These are phyloP conservation scores for Schoenoplectus triqueter DNA, from an alignment of 202 grass and related monocot genomes.

Conservation along the genomic window DNA sequence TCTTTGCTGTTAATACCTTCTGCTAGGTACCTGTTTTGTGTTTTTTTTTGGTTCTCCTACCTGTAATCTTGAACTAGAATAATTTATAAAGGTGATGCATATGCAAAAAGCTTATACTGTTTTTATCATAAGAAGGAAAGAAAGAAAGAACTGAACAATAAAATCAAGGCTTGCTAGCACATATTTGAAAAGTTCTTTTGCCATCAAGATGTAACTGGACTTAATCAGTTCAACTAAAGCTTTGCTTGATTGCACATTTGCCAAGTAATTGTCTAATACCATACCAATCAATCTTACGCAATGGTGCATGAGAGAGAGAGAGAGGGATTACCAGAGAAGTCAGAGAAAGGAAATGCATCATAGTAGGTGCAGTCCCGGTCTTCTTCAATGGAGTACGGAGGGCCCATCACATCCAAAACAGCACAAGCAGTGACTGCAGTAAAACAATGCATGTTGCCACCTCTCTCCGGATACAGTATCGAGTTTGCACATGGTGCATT, in stretches of 20 bases:
- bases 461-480: conserved; percentile 64
- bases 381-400: conserved; percentile 62
- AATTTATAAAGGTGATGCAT: neutral
- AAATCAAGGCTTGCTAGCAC: neutral
- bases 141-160: neutral
- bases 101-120: neutral
- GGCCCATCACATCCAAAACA: conserved; percentile 69
- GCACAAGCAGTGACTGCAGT: conserved; percentile 64
- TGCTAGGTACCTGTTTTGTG: neutral
- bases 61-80: neutral
- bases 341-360: conserved; percentile 42
- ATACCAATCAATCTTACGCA: conserved; percentile 11
- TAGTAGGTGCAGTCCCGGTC: conserved; percentile 69
- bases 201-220: neutral
- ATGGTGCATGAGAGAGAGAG: neutral
- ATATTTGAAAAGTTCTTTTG: neutral
- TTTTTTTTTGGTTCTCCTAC: neutral
- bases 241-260: conserved; percentile 3
- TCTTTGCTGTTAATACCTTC: neutral
- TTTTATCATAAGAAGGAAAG: conserved; percentile 1
- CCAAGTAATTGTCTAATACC: neutral
- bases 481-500: conserved; percentile 55
- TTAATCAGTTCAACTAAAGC: neutral
- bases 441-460: conserved; percentile 82
- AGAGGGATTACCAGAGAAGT: conserved; percentile 38